Evolutionary conservation across 2,329 filamentous ascomycete genomes (phyloP), one percentile per base, ranked within the genome.

Genomic region (Chaetomiaceae sp.): DNA sequence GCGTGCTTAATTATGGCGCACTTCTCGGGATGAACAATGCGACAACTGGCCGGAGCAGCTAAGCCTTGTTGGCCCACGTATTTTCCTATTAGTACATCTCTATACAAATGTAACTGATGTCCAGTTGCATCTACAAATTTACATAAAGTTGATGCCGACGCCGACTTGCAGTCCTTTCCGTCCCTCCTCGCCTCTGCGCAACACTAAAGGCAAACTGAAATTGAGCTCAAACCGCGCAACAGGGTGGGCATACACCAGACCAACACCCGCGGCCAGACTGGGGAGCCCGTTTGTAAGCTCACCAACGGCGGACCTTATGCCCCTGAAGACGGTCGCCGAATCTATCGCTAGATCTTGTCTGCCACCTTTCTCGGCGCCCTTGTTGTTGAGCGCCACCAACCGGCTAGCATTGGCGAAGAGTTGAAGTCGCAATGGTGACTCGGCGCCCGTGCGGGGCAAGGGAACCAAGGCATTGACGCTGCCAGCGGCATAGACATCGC

Each of bases 121-220:
- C 7, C 16, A 10, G 20, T 20, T 10, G 20, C 33, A 20, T 21
- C 10, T 8, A 47, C 21, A 34, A 25, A 10, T 13, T 32, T 87
- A 97, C 78, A 97, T 73, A 68, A 99, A 96, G 73, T 89, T 95
- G 66, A 99, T 90, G 45, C 94, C 94, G 36, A 99, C 89, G n/a
- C 94, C 94, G 64, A 99, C 85, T 68, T 94, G 90, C 58, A 99
- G 67, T 1, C 94, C 94, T 73, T 99, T 99, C 51, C 92, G 82
- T 14, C 84, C 86, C 62, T 94, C 86, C 72, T 99, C 94, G 32
- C 90, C 90, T 58, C 80, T 85, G 54, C 94, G 80, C 64, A 90
- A 70, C 16, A 92, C 85, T 54, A 99, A 69, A 1, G 94, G 94
- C 61, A 99, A 70, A 63, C 88, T 90, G 68, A 99, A 96, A 71